Conservation (phyloP, 1,284 basidiomycete genomes). For the Ustilago nuda region DNA sequence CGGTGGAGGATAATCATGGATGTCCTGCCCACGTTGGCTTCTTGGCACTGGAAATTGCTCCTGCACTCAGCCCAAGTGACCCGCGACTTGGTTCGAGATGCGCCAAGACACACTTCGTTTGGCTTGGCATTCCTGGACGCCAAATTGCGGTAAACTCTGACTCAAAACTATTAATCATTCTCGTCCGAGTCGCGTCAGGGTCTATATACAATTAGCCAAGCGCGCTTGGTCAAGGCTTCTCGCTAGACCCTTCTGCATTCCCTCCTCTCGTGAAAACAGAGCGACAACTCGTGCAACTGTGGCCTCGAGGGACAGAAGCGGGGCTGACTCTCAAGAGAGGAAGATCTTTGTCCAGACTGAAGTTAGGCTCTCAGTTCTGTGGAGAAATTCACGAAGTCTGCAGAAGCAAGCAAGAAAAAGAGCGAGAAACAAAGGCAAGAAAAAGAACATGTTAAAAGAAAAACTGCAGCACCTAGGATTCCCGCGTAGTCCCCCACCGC, state of each 20-base stretch:
- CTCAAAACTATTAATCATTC: not conserved
- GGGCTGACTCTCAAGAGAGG: not conserved
- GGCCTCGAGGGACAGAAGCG: not conserved
- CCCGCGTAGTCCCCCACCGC: constrained; percentile 84
- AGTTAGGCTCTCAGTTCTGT: no score
- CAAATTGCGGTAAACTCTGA: not conserved
- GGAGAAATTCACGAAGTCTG: no score
- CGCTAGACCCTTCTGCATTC: no score
- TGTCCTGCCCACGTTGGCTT: constrained; percentile 39
- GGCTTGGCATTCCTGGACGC: constrained; percentile 9
- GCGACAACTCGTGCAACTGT: not conserved
- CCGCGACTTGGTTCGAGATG: constrained; percentile 15
- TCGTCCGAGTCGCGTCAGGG: not conserved
- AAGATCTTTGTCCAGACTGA: not conserved
- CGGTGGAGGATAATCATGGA: constrained; percentile 12
- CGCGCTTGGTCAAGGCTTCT: no score
- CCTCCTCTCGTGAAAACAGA: not conserved
- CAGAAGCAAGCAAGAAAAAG: not conserved
- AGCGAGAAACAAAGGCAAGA: not conserved
- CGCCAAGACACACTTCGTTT: constrained; percentile 13
- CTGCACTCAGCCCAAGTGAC: not conserved
- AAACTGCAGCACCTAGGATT: constrained; percentile 81
- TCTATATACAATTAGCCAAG: no score
- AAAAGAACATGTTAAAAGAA: not conserved
- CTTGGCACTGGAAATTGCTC: constrained; percentile 22